Base-by-base conservation (phyloP, 805 yeast species). In the Candida boleticola region DNA sequence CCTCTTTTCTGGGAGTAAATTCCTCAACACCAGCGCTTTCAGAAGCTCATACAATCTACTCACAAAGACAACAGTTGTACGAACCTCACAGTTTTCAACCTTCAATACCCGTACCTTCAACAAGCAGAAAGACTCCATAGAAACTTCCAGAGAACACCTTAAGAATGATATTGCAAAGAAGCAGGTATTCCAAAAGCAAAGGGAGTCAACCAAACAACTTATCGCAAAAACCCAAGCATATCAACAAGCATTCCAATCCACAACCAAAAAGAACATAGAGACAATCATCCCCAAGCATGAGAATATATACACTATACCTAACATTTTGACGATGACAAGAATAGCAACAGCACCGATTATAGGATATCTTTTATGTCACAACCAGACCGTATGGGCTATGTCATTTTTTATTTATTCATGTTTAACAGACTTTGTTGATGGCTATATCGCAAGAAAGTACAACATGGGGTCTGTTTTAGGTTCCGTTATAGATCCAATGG, bases 401-500 rank as follows among this genome's bases (percentile, higher is more conserved):
- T 76, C 80, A 1, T 56, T 93, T 9, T 92, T 93, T 61, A 72
- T 80, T 0, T 89, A 89, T 54, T 89, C 97, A 0, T 85, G 97
- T 49, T 60, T 89, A 3, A 92, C 99, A 0, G 99, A 93, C 60
- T 83, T 87, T 48, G 64, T 90, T 18, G 99, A 93, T 61, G 99
- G 99, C 0, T 86, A 65, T 55, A 79, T 95, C 48, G 99, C 99
- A 3, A 73, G 99, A 42, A 76, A 65, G 45, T 92, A 63, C 68
- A 81, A 88, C 42, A 69, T 85, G 74, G 77, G 80, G 53, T 82
- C 96, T 1, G 83, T 86, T 1, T 77, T 89, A 5, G 99, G 99
- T 0, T 83, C 96, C 0, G 82, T 93, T 13, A 69, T 95, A 26
- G 99, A 93, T 55, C 99, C 99, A 0, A 73, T 89, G 66, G 99